Conservation (phyloP, 1,284 basidiomycete species). For the Puccinia horiana region DNA sequence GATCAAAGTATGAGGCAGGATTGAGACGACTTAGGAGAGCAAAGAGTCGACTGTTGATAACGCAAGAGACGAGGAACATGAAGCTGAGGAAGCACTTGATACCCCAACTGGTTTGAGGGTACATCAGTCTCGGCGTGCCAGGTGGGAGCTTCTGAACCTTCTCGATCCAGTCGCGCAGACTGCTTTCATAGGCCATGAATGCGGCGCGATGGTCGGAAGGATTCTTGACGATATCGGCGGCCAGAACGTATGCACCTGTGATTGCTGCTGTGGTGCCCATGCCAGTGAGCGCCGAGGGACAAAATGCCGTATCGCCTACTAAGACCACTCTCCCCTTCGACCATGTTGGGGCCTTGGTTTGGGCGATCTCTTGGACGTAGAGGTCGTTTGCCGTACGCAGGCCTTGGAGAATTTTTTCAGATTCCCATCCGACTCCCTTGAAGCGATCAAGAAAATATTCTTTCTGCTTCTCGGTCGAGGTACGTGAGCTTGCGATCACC, state of each 20-base stretch:
- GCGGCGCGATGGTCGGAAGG: slow-evolving; percentile 5
- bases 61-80: not conserved
- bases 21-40: slow-evolving; percentile 17
- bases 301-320: slow-evolving; percentile 53
- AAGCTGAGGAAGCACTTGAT: not conserved
- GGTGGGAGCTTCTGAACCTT: slow-evolving; percentile 5
- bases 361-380: slow-evolving; percentile 52
- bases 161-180: slow-evolving; percentile 21
- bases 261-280: slow-evolving; percentile 52
- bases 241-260: slow-evolving; percentile 49
- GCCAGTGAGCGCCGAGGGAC: slow-evolving; percentile 53
- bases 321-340: slow-evolving; percentile 52
- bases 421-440: slow-evolving; percentile 51
- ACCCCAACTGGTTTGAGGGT: slow-evolving; percentile 1
- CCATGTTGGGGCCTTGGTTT: slow-evolving; percentile 52
- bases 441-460: slow-evolving; percentile 49
- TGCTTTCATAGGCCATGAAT: slow-evolving; percentile 9
- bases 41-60: slow-evolving; percentile 14
- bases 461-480: slow-evolving; percentile 46
- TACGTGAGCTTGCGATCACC: not conserved
- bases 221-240: slow-evolving; percentile 51
- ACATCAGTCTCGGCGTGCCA: not conserved
- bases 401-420: slow-evolving; percentile 49
- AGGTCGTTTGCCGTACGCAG: slow-evolving; percentile 51
- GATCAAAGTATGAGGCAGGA: not conserved